These are phyloP conservation scores for Colletotrichum nymphaeae DNA, from an alignment of 2,329 filamentous ascomycete species.

Conservation along the genomic window DNA sequence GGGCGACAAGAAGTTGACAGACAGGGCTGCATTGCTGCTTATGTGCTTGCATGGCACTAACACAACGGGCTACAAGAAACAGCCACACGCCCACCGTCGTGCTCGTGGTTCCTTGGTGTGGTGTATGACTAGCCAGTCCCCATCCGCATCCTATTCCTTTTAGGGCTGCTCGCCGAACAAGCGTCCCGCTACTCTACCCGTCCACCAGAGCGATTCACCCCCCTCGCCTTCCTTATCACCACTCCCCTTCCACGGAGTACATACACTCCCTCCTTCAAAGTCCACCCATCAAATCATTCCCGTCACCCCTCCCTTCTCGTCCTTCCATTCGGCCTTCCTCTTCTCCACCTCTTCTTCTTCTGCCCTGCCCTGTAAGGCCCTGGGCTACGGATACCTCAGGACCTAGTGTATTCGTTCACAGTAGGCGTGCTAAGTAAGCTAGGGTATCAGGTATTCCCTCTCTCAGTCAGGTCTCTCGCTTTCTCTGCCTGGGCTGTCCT, in stretches of 20 bases:
- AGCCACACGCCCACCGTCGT: constrained; percentile 26
- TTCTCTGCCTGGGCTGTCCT: background rate
- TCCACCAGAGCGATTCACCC: background rate
- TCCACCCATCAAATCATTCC: background rate
- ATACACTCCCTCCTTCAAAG: background rate
- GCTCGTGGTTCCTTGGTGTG: constrained; percentile 5
- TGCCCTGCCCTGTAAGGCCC: constrained; percentile 1
- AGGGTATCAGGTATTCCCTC: background rate
- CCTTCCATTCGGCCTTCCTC: background rate
- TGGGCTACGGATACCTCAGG: background rate
- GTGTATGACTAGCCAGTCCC: constrained; percentile 26
- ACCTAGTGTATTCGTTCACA: too few relatives aligned
- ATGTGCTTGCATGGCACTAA: constrained; percentile 26
- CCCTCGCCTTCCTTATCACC: background rate
- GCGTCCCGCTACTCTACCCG: constrained; percentile 6
- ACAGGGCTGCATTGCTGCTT: constrained; percentile 30
- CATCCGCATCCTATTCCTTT: constrained; percentile 29
- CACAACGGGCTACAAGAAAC: constrained; percentile 10
- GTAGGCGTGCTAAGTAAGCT: too few relatives aligned
- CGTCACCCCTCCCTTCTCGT: background rate
- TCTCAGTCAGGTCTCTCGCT: background rate
- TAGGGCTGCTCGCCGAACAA: constrained; percentile 27
- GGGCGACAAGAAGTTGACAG: constrained; percentile 6
- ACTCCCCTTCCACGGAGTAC: background rate
- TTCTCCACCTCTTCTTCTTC: background rate